Evolutionary conservation across 805 yeast genomes (phyloP), one percentile per base, ranked within the genome.

Genomic region (Komagataella mondaviorum): DNA sequence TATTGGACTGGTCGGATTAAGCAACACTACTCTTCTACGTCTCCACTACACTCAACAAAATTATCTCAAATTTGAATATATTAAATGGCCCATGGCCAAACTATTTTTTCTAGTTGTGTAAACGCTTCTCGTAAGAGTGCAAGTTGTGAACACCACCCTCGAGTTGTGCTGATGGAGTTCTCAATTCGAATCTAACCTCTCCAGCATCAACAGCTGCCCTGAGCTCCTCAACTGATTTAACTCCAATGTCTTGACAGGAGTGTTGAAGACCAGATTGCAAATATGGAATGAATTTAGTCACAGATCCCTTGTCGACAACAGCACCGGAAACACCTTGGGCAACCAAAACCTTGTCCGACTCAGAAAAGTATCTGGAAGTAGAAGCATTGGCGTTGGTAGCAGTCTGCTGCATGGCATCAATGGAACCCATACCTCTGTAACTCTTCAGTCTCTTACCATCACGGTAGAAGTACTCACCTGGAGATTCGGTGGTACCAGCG

Each of bases 361-460:
- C 99, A 54, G 96, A 88, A 72, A 93, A 93, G 78, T 93, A 93
- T 73, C 99, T 86, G 48, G 97, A 89, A 56, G 99, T 88, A 49
- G 99, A 91, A 52, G 99, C 99, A 66, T 93, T 93, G 63, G 96
- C 96, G 68, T 81, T 81, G 63, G 75, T 77, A 59, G 83, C 81
- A 56, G 97, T 88, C 66, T 77, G 79, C 78, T 90, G 91, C 98
- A 91, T 91, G 59, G 99, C 99, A 70, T 91, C 99, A 62, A 93
- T 83, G 46, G 98, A 91, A 62, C 99, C 99, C 99, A 93, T 93
- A 75, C 99, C 99, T 75, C 99, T 85, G 80, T 93, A 93, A 55
- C 88, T 72, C 80, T 93, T 93, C 71, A 93, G 81, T 74, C 99
- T 86, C 78, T 93, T 83, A 67, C 99, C 99, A 66, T 93, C 99